Base-by-base conservation (phyloP, 1,284 basidiomycete species). In the Fomes fomentarius region DNA sequence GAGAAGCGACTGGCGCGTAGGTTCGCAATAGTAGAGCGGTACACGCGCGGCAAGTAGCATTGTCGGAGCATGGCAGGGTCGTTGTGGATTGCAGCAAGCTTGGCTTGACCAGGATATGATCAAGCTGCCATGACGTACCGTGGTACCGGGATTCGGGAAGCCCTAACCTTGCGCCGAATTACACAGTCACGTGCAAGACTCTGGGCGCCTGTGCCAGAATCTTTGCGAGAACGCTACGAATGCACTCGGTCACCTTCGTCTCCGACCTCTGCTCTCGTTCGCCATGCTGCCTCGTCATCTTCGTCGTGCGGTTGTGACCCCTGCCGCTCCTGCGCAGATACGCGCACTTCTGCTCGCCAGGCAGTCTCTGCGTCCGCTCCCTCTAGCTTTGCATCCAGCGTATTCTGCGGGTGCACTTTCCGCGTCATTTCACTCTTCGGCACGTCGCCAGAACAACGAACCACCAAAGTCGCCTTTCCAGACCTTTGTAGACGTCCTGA, bases 401-500 rank as follows among this genome's bases (percentile, higher is more conserved):
- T 31, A 57, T 41, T 39, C 54, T 22, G 52, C 61, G 37, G 62
- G 42, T 50, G 56, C 47, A 44, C 59, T 58, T 52, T 54, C 62
- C 57, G 54, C 55, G 58, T 74, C 73, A n/a, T 91, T 93, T 66
- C 89, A 92, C 67, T 79, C 87, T 26, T 87, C 88, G 31, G 76
- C 86, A 28, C 75, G 77, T 31, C 75, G 80, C 35, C 76, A 73
- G 45, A 78, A 85, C 63, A 77, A 85, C 63, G 90, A 91, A 65
- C 72, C 84, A 3, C 92, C 93, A 3, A 93, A 91, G 69, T 96
- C 93, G 6, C 97, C 97, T 1, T 98, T 98, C 70, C 89, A 93
- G 72, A 96, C 93, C 1, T 99, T 99, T 63, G 94, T 98, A 15
- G 93, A 98, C 41, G 95, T 96, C 21, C 80, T 99, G 50, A 85